Base-by-base conservation (phyloP, 352 stramenopile genomes). In the Phytophthora fragariae region DNA sequence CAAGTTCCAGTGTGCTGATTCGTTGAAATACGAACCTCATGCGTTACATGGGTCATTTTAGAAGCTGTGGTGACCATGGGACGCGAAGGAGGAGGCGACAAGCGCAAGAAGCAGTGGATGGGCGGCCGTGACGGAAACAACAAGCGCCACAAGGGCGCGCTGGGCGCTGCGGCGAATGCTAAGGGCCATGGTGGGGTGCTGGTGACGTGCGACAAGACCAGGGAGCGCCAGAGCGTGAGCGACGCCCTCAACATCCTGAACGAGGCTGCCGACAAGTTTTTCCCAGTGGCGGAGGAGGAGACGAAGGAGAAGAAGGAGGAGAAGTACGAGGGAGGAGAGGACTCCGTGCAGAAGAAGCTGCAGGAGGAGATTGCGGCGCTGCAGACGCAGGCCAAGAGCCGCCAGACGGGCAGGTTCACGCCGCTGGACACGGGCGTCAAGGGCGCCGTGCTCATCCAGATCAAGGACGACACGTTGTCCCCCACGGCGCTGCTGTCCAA, bases 211-310 rank as follows among this genome's bases (percentile, higher is more conserved):
- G 88, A 94, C 60, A 88, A 85, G 67, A 92, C 80, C 19, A 92
- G 92, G 65, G 88, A 94, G 72, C 82, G 84, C 46, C 88, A 91
- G 72, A 88, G 81, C 58, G 85, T 93, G 41, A 76, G 80, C 12
- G 86, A 94, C 53, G 84, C 86, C 39, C 80, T 94, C 17, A 93
- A 93, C 62, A 73, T 94, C 37, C 65, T 94, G 15, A 94, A 93
- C 67, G 88, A 93, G 19, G 79, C 81, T n/a, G 87, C 83, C 1
- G 85, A 94, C 61, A 83, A 84, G 52, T 81, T 80, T 54, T 94
- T 88, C 57, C 83, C 84, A 1, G 27, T 65, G 44, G 50, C 29
- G 47, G 56, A 79, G n/a, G 72, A 72, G n/a, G 60, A 24, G 12
- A 71, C 72, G 0, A 52, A 63, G 44, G 53, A 65, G 1, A 41